Percentiles rank a stretch among this genome's conserved stretches.
phyloP scores from a whole-genome alignment of 2,329 filamentous ascomycete species.

The Exserohilum rostratum region DNA sequence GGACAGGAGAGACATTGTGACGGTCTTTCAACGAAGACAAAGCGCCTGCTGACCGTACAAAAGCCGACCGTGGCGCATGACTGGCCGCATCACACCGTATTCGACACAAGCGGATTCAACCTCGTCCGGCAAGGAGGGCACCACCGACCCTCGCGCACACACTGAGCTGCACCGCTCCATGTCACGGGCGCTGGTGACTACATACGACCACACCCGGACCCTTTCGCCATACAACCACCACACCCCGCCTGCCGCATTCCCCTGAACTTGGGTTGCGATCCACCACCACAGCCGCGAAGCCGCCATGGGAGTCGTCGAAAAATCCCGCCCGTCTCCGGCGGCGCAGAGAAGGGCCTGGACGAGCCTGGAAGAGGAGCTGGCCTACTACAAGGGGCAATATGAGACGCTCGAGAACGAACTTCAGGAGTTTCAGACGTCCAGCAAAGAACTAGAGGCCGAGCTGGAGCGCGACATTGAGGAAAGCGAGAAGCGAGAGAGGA shows the following conservation, averaged over 20 bases:
- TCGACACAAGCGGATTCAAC: constrained; percentile 22
- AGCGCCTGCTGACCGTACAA: constrained; percentile 21
- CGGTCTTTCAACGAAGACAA: constrained; percentile 14
- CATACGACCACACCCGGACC: background rate
- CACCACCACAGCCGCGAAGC: constrained; percentile 22
- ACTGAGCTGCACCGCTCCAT: constrained; percentile 9
- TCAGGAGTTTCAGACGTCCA: constrained; percentile 90
- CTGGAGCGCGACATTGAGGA: constrained; percentile 95
- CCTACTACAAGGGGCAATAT: constrained; percentile 96
- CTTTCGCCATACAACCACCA: constrained; percentile 12
- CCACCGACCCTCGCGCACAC: constrained; percentile 23
- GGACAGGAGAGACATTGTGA: constrained; percentile 26
- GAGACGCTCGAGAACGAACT: constrained; percentile 90
- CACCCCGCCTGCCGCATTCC: constrained; percentile 32
- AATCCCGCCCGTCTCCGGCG: constrained; percentile 24
- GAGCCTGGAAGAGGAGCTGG: constrained; percentile 73
- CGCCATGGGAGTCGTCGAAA: constrained; percentile 39
- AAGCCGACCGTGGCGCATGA: constrained; percentile 35
- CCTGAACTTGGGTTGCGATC: constrained; percentile 28
- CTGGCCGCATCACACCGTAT: constrained; percentile 30
- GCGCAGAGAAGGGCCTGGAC: constrained; percentile 42
- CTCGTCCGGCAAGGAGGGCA: constrained; percentile 22
- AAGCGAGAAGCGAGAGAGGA: constrained; percentile 89
- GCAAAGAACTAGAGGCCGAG: constrained; percentile 90
- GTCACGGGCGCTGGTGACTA: constrained; percentile 9